These are phyloP conservation scores for Malus hybrid DNA, from an alignment of 331 rosid genomes.

Conservation along the genomic window DNA sequence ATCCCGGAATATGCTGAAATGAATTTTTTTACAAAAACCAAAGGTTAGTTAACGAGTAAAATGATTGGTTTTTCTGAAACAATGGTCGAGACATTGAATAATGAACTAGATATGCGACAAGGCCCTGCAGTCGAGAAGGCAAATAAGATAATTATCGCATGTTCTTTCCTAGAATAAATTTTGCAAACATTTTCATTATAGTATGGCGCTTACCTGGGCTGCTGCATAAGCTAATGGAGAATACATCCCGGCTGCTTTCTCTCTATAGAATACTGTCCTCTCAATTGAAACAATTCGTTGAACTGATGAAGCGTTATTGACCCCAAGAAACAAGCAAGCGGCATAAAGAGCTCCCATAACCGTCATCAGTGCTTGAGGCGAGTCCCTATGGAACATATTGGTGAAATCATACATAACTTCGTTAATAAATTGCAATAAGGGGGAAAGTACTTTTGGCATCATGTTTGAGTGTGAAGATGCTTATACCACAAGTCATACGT, in stretches of 20 bases:
- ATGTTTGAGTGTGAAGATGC: not conserved
- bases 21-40: not conserved
- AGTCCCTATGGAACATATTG: conserved; percentile 28
- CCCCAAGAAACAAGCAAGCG: conserved; percentile 71
- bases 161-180: not conserved
- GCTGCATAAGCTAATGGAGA: conserved; percentile 73
- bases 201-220: conserved; percentile 52
- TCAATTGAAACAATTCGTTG: conserved; percentile 87
- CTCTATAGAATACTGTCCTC: conserved; percentile 88
- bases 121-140: conserved; percentile 45
- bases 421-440: not conserved
- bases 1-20: conserved; percentile 54
- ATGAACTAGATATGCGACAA: conserved; percentile 15
- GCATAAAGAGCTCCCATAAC: conserved; percentile 87
- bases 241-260: conserved; percentile 86
- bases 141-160: not conserved
- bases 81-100: not conserved
- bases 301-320: conserved; percentile 73
- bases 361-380: conserved; percentile 50
- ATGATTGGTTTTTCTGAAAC: not conserved
- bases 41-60: not conserved
- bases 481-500: not conserved
- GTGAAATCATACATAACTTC: not conserved
- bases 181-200: not conserved
- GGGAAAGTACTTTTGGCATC: not conserved